Evolutionary conservation across 1,284 basidiomycete genomes (phyloP).

Genomic region (Ustilago cynodontis): DNA sequence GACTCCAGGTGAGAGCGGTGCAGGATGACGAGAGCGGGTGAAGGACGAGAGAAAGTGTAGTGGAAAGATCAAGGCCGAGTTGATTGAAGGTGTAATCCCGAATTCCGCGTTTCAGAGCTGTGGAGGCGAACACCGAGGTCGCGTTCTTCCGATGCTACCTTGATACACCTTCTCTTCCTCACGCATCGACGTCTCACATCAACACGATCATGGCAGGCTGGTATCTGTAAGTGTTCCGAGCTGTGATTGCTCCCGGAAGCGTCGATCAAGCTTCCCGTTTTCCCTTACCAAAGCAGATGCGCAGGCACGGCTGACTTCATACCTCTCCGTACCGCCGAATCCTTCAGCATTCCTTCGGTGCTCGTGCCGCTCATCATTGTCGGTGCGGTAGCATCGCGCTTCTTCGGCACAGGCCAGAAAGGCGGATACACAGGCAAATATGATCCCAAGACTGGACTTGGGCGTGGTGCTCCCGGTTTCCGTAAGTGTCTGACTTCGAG

Average conservation of each 20-base stretch:
- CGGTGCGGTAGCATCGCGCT: slow-evolving; percentile 43
- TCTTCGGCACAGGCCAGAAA: slow-evolving; percentile 28
- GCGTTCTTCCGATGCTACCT: slow-evolving; percentile 3
- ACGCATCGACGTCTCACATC: background rate
- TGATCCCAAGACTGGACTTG: slow-evolving; percentile 65
- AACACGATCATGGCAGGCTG: slow-evolving; percentile 38
- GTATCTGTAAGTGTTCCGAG: slow-evolving; percentile 50
- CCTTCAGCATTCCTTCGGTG: slow-evolving; percentile 49
- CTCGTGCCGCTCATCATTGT: slow-evolving; percentile 53
- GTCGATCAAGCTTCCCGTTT: no score
- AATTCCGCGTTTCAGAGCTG: slow-evolving; percentile 28
- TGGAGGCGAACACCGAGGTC: slow-evolving; percentile 16
- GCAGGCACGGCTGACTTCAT: background rate
- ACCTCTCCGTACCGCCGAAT: background rate
- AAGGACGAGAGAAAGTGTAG: background rate
- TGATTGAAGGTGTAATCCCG: slow-evolving; percentile 13
- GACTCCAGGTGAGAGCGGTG: no score
- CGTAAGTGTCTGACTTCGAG: slow-evolving; percentile 22
- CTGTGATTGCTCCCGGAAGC: no score
- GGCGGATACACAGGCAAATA: slow-evolving; percentile 52
- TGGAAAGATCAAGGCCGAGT: background rate
- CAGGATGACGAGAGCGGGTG: background rate
- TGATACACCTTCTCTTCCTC: background rate
- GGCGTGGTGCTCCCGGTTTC: slow-evolving; percentile 65
- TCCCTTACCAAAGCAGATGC: no score